Conservation (phyloP, 805 yeast genomes). For the Candida khao-thaluensis region DNA sequence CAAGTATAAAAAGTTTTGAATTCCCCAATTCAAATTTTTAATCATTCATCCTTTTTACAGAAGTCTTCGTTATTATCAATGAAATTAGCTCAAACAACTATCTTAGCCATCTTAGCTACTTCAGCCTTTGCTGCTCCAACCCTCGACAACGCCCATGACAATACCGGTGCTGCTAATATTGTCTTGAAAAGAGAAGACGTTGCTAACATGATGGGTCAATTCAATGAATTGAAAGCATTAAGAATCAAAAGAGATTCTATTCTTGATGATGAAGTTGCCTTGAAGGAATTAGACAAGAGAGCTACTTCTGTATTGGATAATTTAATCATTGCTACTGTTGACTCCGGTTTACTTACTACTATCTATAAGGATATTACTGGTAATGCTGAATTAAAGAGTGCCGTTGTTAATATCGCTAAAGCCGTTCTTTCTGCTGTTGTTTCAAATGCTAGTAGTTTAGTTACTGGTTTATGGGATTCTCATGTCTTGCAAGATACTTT, state of each 20-base stretch:
- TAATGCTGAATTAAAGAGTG: conserved; percentile 26
- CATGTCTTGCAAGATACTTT: conserved; percentile 37
- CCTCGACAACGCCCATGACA: background rate
- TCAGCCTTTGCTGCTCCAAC: conserved; percentile 37
- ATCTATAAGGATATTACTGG: conserved; percentile 36
- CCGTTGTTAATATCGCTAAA: conserved; percentile 28
- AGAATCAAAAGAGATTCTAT: conserved; percentile 36
- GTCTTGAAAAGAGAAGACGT: conserved; percentile 37
- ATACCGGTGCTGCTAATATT: conserved; percentile 13
- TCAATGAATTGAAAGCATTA: conserved; percentile 32
- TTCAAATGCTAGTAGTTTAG: conserved; percentile 41
- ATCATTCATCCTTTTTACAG: background rate
- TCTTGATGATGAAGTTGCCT: conserved; percentile 27
- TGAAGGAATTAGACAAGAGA: conserved; percentile 29
- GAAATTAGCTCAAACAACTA: conserved; percentile 42
- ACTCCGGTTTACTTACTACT: conserved; percentile 39
- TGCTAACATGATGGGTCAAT: conserved; percentile 31
- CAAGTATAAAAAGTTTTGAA: conserved; percentile 1
- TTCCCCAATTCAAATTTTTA: background rate
- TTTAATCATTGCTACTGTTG: conserved; percentile 35
- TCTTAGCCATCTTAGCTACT: conserved; percentile 40
- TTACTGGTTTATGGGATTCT: conserved; percentile 41
- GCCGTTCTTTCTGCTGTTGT: conserved; percentile 32
- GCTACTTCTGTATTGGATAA: conserved; percentile 35
- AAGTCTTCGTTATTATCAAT: conserved; percentile 17